Evolutionary conservation across 176 grass and related monocot genomes (phyloP).

Genomic region (Avena atlantica): DNA sequence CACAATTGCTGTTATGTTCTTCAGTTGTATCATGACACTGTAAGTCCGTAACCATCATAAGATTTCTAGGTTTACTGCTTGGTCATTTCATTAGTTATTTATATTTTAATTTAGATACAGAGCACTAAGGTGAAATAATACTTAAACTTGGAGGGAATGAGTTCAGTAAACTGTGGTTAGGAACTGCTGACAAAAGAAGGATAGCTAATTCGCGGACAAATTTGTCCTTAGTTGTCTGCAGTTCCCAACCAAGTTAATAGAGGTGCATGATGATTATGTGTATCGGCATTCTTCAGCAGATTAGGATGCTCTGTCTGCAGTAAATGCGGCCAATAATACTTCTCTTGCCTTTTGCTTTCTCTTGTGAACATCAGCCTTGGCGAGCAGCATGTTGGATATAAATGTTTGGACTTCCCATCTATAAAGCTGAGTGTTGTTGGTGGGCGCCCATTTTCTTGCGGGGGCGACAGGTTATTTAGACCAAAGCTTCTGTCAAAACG

Average conservation of each 20-base stretch:
- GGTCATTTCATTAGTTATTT: slow-evolving; percentile 20
- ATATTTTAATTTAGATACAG: slow-evolving; percentile 5
- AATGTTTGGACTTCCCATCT: slow-evolving; percentile 68
- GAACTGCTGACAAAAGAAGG: slow-evolving; percentile 13
- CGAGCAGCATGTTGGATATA: slow-evolving; percentile 85
- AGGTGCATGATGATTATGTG: not conserved
- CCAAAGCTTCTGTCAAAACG: slow-evolving; percentile 76
- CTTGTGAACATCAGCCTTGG: slow-evolving; percentile 64
- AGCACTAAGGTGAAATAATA: not conserved
- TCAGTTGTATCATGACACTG: slow-evolving; percentile 4
- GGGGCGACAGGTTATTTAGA: slow-evolving; percentile 77
- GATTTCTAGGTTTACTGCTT: slow-evolving; percentile 13
- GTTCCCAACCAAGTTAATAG: not conserved
- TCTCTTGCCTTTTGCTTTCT: slow-evolving; percentile 30
- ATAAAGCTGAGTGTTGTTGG: slow-evolving; percentile 87
- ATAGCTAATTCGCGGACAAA: not conserved
- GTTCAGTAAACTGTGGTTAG: slow-evolving; percentile 12
- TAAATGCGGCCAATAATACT: slow-evolving; percentile 16
- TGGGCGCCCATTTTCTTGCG: slow-evolving; percentile 87
- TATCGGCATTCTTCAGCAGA: slow-evolving; percentile 9
- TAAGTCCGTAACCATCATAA: not conserved
- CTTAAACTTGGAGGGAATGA: not conserved
- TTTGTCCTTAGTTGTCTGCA: not conserved
- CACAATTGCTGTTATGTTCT: slow-evolving; percentile 11
- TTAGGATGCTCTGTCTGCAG: slow-evolving; percentile 1